phyloP scores from a whole-genome alignment of 1,284 basidiomycete genomes.

The Prillingera fragicola region DNA sequence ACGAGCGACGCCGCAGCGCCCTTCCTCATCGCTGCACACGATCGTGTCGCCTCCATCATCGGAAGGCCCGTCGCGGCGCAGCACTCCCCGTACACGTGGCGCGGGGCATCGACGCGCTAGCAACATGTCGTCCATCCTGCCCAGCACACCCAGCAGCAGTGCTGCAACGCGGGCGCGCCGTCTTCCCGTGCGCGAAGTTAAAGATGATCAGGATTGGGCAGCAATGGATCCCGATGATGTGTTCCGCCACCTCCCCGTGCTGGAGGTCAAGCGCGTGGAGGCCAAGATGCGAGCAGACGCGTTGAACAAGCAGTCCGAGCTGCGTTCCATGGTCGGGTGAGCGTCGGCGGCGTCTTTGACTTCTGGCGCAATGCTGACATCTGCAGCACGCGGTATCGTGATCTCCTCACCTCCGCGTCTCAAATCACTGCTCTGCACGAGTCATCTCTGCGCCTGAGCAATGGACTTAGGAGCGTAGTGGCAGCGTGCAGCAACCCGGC shows the following conservation, averaged over 20 bases:
- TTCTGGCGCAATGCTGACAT: conserved; percentile 1
- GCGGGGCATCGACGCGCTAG: no score
- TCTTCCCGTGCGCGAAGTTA: neutral
- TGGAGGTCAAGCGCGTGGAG: conserved; percentile 69
- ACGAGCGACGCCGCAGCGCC: conserved; percentile 6
- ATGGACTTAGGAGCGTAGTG: conserved; percentile 40
- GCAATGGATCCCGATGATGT: conserved; percentile 69
- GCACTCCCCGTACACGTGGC: no score
- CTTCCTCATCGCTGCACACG: neutral
- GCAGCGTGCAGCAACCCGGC: conserved; percentile 33
- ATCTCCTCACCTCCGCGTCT: conserved; percentile 81
- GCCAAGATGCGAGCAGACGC: conserved; percentile 71
- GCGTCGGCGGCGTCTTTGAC: conserved; percentile 47
- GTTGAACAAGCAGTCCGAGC: conserved; percentile 82
- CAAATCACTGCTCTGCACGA: conserved; percentile 64
- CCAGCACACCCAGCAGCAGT: neutral
- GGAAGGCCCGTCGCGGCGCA: no score
- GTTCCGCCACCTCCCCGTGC: conserved; percentile 65
- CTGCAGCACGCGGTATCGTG: conserved; percentile 82
- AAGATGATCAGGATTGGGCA: conserved; percentile 36
- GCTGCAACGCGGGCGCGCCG: neutral
- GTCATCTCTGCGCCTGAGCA: conserved; percentile 50
- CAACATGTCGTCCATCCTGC: conserved; percentile 1
- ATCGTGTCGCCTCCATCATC: no score
- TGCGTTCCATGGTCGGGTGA: conserved; percentile 91